Evolutionary conservation across 495 filamentous ascomycete species (phyloP), one percentile per base, ranked within the genome.

Genomic region (Penicillium riverlandense): DNA sequence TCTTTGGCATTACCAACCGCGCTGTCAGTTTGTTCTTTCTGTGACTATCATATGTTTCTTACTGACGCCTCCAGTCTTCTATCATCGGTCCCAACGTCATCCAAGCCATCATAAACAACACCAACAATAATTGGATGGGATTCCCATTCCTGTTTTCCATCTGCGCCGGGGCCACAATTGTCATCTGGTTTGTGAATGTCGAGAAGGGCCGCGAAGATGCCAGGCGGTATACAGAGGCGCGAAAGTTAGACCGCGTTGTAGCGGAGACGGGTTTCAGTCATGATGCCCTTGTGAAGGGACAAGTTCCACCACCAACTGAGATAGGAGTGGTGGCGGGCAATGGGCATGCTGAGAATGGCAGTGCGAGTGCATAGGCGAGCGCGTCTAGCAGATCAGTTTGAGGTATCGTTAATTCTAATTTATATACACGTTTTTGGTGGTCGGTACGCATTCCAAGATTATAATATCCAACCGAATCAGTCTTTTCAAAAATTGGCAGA

Each of bases 1-100:
- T 76, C 0, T 76, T 76, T 47, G 70, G 71, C 11, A 74, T 76
- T 42, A 76, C 71, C 8, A 75, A 73, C 40, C 65, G 71, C 12
- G 68, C 68, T 12, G 71, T 74, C 47, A 55, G 71, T 10, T 38
- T 14, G 32, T 11, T n/a, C 6, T 10, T 15, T 36, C 35, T 14
- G 30, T 40, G 8, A 29, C n/a, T 48, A 35, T 37, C 33, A 29
- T 22, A 33, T 29, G 11, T 4, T 38, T 27, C 2, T 6, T n/a
- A 7, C 3, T 27, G n/a, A 34, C 32, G 9, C 32, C 2, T 0
- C 9, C 28, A 75, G 71, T 74, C 70, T 14, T 73, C 69, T 0
- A 72, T 75, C 28, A 72, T 74, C 37, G 70, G 70, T 3, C 72
- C 68, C 3, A 74, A 72, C 40, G 69, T 75, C 22, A 62, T 74